These are phyloP conservation scores for Mesembryanthemum crystallinum DNA, from an alignment of 148 eudicot genomes.

Conservation along the genomic window DNA sequence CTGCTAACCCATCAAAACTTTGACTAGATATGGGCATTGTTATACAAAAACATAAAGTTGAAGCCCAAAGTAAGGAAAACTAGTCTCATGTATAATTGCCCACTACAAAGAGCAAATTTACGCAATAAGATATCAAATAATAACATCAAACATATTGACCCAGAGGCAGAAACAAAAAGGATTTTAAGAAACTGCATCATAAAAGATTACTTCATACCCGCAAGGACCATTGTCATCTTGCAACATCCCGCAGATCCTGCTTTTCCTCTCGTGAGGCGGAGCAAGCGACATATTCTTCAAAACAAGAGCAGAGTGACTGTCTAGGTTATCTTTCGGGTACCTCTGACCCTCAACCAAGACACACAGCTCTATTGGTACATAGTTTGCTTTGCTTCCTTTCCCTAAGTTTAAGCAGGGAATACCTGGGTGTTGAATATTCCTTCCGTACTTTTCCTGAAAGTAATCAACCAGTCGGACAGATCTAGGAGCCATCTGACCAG, in stretches of 20 bases:
- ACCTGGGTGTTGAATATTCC: slow-evolving; percentile 28
- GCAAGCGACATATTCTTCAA: slow-evolving; percentile 52
- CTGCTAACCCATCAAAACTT: background rate
- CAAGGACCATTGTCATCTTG: slow-evolving; percentile 46
- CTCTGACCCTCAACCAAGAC: slow-evolving; percentile 69
- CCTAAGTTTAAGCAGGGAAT: slow-evolving; percentile 62
- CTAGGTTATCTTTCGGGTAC: slow-evolving; percentile 50
- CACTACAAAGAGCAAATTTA: too few species aligned
- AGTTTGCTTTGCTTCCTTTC: slow-evolving; percentile 36
- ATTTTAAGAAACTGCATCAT: background rate
- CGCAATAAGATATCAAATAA: background rate
- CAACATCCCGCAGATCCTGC: slow-evolving; percentile 49
- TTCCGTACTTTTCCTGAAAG: slow-evolving; percentile 48
- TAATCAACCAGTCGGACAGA: slow-evolving; percentile 40
- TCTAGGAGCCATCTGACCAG: slow-evolving; percentile 30
- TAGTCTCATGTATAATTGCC: background rate
- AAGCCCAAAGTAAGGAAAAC: background rate
- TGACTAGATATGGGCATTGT: background rate
- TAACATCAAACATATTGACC: background rate
- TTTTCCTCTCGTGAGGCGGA: slow-evolving; percentile 40
- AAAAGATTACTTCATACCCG: slow-evolving; percentile 47
- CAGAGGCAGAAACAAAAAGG: background rate
- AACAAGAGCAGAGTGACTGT: slow-evolving; percentile 16
- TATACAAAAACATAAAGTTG: background rate
- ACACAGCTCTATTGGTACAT: slow-evolving; percentile 69